Conservation (phyloP, 2,329 filamentous ascomycete species). For the Chaetomium sp. region DNA sequence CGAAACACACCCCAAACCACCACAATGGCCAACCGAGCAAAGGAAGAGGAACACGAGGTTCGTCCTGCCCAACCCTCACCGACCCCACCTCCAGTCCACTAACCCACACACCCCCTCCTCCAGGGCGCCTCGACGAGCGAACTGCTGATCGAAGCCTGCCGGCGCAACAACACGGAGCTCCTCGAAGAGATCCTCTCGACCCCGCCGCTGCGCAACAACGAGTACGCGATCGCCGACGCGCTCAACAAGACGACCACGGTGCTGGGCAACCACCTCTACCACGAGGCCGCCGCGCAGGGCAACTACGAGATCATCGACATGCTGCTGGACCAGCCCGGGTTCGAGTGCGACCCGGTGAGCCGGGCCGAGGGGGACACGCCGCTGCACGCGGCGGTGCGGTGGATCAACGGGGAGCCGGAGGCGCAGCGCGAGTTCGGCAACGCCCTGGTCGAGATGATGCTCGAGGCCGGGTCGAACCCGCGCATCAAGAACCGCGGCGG, state of each 20-base stretch:
- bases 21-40: constrained; percentile 30
- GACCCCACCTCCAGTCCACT: background rate
- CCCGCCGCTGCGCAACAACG: constrained; percentile 45
- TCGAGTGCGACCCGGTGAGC: constrained; percentile 81
- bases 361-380: constrained; percentile 74
- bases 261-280: constrained; percentile 85
- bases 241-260: constrained; percentile 86
- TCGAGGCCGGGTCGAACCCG: constrained; percentile 71
- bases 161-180: constrained; percentile 87
- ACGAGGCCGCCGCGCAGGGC: constrained; percentile 82
- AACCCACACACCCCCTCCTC: constrained; percentile 17
- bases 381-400: constrained; percentile 76
- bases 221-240: constrained; percentile 70
- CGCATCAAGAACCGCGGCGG: constrained; percentile 69
- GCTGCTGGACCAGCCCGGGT: constrained; percentile 79
- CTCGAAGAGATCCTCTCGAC: constrained; percentile 71
- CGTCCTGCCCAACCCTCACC: background rate
- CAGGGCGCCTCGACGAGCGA: constrained; percentile 86
- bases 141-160: constrained; percentile 87
- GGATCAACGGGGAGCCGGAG: constrained; percentile 68
- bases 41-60: constrained; percentile 39
- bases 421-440: constrained; percentile 66
- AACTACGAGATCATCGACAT: constrained; percentile 84
- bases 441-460: constrained; percentile 74
- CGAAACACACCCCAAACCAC: constrained; percentile 1